These are phyloP conservation scores for Paracoccidioides lutzii DNA, from an alignment of 2,329 filamentous ascomycete species.

Conservation along the genomic window DNA sequence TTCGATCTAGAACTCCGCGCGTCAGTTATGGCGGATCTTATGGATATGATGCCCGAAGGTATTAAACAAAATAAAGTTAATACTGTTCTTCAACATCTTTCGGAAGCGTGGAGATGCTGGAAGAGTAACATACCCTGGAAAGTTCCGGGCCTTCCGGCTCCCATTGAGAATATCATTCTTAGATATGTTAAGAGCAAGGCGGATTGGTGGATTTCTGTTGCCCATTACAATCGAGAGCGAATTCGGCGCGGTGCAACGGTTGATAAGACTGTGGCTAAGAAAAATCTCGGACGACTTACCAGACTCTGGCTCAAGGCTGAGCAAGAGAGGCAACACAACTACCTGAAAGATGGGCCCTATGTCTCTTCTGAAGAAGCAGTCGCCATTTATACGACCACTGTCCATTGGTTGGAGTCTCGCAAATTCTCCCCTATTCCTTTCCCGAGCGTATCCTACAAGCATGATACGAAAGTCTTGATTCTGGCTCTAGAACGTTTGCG, in stretches of 20 bases:
- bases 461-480: conserved; percentile 97
- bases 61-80: conserved; percentile 99
- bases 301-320: conserved; percentile 95
- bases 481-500: conserved; percentile 82
- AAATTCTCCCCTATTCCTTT: conserved; percentile 99
- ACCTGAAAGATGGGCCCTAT: conserved; percentile 98
- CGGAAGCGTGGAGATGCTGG: conserved; percentile 98
- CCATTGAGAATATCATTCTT: conserved; percentile 96
- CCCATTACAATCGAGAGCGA: conserved; percentile 95
- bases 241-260: conserved; percentile 94
- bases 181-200: conserved; percentile 98
- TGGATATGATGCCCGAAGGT: conserved; percentile 99
- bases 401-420: conserved; percentile 95
- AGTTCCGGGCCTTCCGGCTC: conserved; percentile 86
- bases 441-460: conserved; percentile 97
- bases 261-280: conserved; percentile 98
- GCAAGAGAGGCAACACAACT: conserved; percentile 97
- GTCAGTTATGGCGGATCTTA: conserved; percentile 95
- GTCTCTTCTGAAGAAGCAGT: conserved; percentile 97
- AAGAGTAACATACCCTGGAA: conserved; percentile 99
- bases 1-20: conserved; percentile 95
- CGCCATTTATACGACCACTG: conserved; percentile 95
- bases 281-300: conserved; percentile 90
- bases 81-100: conserved; percentile 90
- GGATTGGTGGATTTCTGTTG: conserved; percentile 99